Evolutionary conservation across 495 filamentous ascomycete genomes (phyloP), one percentile per base, ranked within the genome.

Genomic region (Peziza echinospora): DNA sequence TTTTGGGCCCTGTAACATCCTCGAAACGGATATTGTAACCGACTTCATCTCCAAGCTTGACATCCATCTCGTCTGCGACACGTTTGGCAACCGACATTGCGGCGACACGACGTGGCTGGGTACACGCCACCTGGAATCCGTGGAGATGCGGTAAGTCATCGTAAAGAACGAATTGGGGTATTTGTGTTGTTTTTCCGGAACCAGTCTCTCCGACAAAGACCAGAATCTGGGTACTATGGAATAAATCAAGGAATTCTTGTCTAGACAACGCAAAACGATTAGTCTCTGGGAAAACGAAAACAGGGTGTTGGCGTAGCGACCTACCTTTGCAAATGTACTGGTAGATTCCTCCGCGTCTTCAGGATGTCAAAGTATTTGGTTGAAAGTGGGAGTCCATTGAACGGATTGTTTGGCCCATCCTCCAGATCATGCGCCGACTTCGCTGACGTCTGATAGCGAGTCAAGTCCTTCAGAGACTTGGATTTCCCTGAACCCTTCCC

Each of bases 11-110:
- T 0, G 91, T 96, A 64, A 77, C 83, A 62, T 99, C 89, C 62
- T 96, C 91, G 64, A 99, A 99, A 64, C 91, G 84, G 55, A 99
- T 96, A 63, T 80, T 94, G 68, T 96, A 99, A 62, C 91, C 91
- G 47, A 99, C 86, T 60, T 99, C 91, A 49, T 94, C 79, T 41
- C 91, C 91, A 22, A 99, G 67, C 16, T 71, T 72, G 49, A 96
- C 89, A 62, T 96, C 91, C 76, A 96, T 77, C 63, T 99, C 91
- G 55, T 87, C 71, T 17, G 91, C 86, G 16, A 99, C 91, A 80
- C 91, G 89, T 61, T 96, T 83, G 22, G 91, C 91, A 16, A 99
- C 91, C 26, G 87, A 94, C 91, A 94, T 96, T 50, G 91, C 91
- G 30, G 91, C 91, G 39, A 99, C 91, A 70, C 91, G 79, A 59